These are phyloP conservation scores for Ogataea nakhonphanomensis DNA, from an alignment of 805 yeast genomes.

Conservation along the genomic window DNA sequence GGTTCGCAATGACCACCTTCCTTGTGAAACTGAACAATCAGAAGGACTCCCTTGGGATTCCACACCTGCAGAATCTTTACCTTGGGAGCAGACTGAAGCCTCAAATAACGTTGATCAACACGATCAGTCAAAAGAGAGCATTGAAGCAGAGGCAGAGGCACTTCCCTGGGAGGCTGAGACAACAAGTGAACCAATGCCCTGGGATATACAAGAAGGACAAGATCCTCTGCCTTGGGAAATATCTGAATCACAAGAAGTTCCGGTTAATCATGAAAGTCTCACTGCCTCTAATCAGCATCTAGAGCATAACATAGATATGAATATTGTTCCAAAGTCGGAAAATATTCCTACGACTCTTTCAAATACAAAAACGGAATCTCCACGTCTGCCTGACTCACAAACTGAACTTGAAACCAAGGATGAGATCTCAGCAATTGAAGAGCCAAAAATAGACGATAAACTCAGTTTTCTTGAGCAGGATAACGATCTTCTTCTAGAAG, in stretches of 20 bases:
- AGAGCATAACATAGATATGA: too few relatives aligned
- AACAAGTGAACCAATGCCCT: neutral
- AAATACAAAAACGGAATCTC: neutral
- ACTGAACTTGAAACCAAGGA: neutral
- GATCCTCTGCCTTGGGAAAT: slow-evolving; percentile 2
- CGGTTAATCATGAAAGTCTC: too few relatives aligned
- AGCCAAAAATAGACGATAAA: slow-evolving; percentile 33
- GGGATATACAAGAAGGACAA: slow-evolving; percentile 1
- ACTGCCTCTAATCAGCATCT: too few relatives aligned
- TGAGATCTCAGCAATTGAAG: neutral
- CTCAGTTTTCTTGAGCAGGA: slow-evolving; percentile 42
- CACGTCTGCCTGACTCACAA: neutral
- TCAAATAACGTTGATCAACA: neutral
- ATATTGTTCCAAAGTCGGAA: too few relatives aligned
- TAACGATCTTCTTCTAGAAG: slow-evolving; percentile 38
- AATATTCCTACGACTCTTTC: too few relatives aligned
- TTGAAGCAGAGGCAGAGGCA: neutral
- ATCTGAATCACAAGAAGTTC: too few relatives aligned
- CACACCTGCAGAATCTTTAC: slow-evolving; percentile 1
- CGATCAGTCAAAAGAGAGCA: too few relatives aligned
- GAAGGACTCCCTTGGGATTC: slow-evolving; percentile 6
- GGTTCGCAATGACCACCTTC: too few relatives aligned
- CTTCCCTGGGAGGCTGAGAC: slow-evolving; percentile 1
- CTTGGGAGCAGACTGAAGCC: slow-evolving; percentile 5
- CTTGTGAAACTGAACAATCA: neutral